Evolutionary conservation across 805 yeast genomes (phyloP).

Genomic region (Candida germanica): DNA sequence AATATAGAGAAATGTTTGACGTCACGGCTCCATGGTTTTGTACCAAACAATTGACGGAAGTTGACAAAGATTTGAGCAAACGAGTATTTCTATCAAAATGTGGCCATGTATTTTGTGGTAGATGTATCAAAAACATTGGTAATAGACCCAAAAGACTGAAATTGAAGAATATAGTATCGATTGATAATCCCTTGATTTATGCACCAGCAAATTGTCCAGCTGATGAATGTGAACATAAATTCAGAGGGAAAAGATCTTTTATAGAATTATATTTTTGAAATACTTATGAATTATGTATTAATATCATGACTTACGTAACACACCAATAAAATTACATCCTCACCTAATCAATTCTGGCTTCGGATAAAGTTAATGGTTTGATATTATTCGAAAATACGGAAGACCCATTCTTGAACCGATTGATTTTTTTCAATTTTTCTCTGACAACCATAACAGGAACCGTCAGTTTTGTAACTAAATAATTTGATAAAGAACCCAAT

Average conservation of each 20-base stretch:
- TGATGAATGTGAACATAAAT: slow-evolving; percentile 40
- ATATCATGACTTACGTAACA: neutral
- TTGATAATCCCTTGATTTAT: slow-evolving; percentile 36
- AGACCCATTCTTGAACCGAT: slow-evolving; percentile 48
- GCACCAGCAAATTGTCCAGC: slow-evolving; percentile 64
- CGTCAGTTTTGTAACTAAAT: slow-evolving; percentile 64
- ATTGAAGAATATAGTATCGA: slow-evolving; percentile 17
- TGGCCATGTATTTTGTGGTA: slow-evolving; percentile 85
- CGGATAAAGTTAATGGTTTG: slow-evolving; percentile 47
- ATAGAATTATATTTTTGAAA: slow-evolving; percentile 45
- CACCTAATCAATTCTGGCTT: slow-evolving; percentile 48
- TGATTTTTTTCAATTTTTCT: slow-evolving; percentile 65
- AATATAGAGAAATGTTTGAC: slow-evolving; percentile 22
- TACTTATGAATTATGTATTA: neutral
- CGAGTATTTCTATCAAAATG: slow-evolving; percentile 57
- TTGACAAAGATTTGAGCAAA: slow-evolving; percentile 21
- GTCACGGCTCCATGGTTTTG: slow-evolving; percentile 70
- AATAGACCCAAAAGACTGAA: slow-evolving; percentile 31
- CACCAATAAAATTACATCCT: slow-evolving; percentile 4
- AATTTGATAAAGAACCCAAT: slow-evolving; percentile 69
- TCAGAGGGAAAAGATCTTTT: slow-evolving; percentile 48
- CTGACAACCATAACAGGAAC: slow-evolving; percentile 83
- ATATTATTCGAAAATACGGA: slow-evolving; percentile 55
- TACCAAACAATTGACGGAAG: slow-evolving; percentile 23
- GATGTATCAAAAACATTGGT: slow-evolving; percentile 71